These are phyloP conservation scores for Cordyceps fumosorosea DNA, from an alignment of 2,329 filamentous ascomycete species.

Conservation along the genomic window DNA sequence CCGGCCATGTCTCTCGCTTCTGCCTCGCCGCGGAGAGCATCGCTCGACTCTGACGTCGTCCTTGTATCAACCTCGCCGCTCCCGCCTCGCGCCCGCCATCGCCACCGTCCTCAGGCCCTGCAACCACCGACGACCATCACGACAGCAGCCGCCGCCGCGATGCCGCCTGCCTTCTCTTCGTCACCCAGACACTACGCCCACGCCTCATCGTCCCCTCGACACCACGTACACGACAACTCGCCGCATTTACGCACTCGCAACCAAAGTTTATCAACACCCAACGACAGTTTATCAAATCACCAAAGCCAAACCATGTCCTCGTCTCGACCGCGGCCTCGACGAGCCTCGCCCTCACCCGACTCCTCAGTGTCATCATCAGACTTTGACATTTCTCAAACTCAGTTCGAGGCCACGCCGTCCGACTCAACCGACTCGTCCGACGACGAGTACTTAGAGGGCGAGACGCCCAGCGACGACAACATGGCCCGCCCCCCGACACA, in stretches of 20 bases:
- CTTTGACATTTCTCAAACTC: too few species aligned
- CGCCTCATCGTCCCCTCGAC: background rate
- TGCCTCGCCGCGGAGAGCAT: conserved; percentile 8
- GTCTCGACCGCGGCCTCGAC: too few species aligned
- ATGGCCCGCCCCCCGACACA: too few species aligned
- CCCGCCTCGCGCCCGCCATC: background rate
- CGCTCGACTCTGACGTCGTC: background rate
- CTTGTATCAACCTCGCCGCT: conserved; percentile 3
- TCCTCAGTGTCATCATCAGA: too few species aligned
- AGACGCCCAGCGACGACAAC: too few species aligned
- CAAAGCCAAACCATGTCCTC: too few species aligned
- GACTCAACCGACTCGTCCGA: too few species aligned
- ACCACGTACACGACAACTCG: conserved; percentile 1
- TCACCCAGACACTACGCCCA: conserved; percentile 14
- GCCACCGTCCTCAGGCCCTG: background rate
- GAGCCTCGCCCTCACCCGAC: too few species aligned
- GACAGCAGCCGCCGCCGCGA: background rate
- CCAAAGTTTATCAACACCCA: too few species aligned
- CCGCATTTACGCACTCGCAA: background rate
- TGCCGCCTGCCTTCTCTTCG: conserved; percentile 15
- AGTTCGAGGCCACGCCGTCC: too few species aligned
- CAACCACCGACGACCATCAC: conserved; percentile 9
- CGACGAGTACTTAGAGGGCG: too few species aligned
- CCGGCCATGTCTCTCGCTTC: conserved; percentile 6
- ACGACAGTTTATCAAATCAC: too few species aligned